Evolutionary conservation across 768 basidiomycete genomes (phyloP).

Genomic region (Cytidiella melzeri): DNA sequence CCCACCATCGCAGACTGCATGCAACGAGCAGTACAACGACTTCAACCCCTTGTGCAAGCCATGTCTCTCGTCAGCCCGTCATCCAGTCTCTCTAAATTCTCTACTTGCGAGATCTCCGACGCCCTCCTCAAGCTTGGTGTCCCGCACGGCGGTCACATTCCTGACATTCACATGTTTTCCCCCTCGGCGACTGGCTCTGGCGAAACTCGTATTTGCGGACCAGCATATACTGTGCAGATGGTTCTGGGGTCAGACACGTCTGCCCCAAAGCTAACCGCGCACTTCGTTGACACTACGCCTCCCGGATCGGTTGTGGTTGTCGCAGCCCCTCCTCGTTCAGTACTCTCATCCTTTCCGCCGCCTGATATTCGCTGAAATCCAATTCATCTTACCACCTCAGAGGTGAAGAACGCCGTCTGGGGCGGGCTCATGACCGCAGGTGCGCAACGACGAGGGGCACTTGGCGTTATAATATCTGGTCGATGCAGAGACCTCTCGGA

Average conservation of each 20-base stretch:
- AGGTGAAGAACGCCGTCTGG: conserved; percentile 80
- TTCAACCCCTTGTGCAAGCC: conserved; percentile 8
- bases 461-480: conserved; percentile 78
- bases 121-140: conserved; percentile 76
- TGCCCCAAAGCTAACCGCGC: conserved; percentile 58
- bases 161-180: conserved; percentile 63
- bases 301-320: conserved; percentile 66
- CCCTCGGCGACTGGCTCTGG: conserved; percentile 28
- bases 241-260: conserved; percentile 50
- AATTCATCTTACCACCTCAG: conserved; percentile 27
- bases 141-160: conserved; percentile 71
- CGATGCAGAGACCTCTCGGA: conserved; percentile 82
- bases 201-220: conserved; percentile 55
- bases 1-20: conserved; percentile 2
- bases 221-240: conserved; percentile 87
- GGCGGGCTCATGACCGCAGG: conserved; percentile 90
- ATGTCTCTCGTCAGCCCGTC: conserved; percentile 18
- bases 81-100: conserved; percentile 33
- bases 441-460: conserved; percentile 61
- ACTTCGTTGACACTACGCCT: conserved; percentile 79
- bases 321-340: conserved; percentile 62
- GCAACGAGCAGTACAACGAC: conserved; percentile 3
- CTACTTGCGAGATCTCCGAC: conserved; percentile 84
- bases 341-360: conserved; percentile 13
- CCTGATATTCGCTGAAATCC: conserved; percentile 2